Evolutionary conservation across 1,284 basidiomycete genomes (phyloP), one percentile per base, ranked within the genome.

Genomic region (Chalciporus sp.): DNA sequence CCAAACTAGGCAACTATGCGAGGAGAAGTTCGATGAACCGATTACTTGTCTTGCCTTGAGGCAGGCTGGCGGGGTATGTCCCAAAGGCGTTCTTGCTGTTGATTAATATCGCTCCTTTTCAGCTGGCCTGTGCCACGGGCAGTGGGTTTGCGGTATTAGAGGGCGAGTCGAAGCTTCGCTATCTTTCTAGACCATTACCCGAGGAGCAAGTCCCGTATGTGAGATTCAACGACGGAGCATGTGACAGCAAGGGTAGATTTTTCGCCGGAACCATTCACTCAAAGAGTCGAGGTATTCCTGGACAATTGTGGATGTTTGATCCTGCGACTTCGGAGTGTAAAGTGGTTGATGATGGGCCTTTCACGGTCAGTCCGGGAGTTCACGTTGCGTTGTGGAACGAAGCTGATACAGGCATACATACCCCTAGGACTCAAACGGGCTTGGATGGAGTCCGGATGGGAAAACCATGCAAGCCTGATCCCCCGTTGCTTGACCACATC

Each of bases 191-290:
- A 63, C 84, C 85, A 12, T 66, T 87, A 8, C 71, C 76, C 14
- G 59, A 68, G 8, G 64, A 74, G 20, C 70, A 80, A 41, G 60
- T 61, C 64, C 72, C 10, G 69, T 31, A 78, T 58, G 81, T 77
- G 20, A 78, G 86, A 43, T 87, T 88, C 72, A 88, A 88, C 66
- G 85, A 88, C 62, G 86, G 86, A 37, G 85, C 77, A 5, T 88
- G 85, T 63, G 85, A 88, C 61, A 76, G 72, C 57, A 70, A 75
- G 59, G 86, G 86, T 6, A 77, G 84, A 41, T 88, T 84, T 65
- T 80, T 87, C 61, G 82, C 83, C 40, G 86, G 85, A 29, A 84
- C 84, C 1, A 65, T 88, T 44, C 78, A 73, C 60, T 81, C 79
- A 42, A 71, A 74, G 59, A 73, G 79, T 46, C 75, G 73, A 39